Evolutionary conservation across 257 asterid species (phyloP).

Genomic region (Nyctanthes arbortristis): DNA sequence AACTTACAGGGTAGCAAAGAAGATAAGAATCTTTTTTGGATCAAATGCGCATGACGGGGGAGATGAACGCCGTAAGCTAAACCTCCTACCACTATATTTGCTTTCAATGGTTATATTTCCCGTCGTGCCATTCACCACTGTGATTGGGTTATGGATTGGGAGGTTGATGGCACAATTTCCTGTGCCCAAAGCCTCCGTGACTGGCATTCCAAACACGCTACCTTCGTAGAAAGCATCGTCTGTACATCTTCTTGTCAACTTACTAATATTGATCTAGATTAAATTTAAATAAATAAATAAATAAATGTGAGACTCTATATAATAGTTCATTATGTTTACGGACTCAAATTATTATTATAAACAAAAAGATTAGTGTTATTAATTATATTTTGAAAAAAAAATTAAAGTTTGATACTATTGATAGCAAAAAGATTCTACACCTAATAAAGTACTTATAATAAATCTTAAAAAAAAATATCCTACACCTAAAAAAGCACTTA

Average conservation of each 20-base stretch:
- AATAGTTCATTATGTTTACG: too few relatives aligned
- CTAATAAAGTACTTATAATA: too few relatives aligned
- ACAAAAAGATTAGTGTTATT: too few relatives aligned
- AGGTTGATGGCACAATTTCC: slow-evolving; percentile 21
- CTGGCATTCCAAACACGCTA: slow-evolving; percentile 39
- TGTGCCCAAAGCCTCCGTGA: slow-evolving; percentile 29
- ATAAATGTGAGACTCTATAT: too few relatives aligned
- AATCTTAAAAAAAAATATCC: too few relatives aligned
- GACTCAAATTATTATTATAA: too few relatives aligned
- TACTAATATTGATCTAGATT: neutral
- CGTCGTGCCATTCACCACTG: slow-evolving; percentile 27
- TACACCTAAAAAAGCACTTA: neutral
- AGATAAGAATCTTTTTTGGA: slow-evolving; percentile 46
- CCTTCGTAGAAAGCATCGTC: slow-evolving; percentile 30
- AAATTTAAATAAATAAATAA: too few relatives aligned
- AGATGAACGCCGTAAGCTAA: slow-evolving; percentile 38
- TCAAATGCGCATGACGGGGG: slow-evolving; percentile 32
- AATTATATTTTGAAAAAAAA: too few relatives aligned
- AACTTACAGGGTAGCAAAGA: slow-evolving; percentile 47
- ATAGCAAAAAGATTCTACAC: too few relatives aligned
- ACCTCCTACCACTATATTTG: slow-evolving; percentile 30
- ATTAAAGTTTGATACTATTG: too few relatives aligned
- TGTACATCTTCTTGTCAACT: neutral
- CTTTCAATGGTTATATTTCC: slow-evolving; percentile 26
- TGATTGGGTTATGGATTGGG: slow-evolving; percentile 41